Evolutionary conservation across 164 flowering plant species (phyloP).

Genomic region (Nymphaea thermarum): DNA sequence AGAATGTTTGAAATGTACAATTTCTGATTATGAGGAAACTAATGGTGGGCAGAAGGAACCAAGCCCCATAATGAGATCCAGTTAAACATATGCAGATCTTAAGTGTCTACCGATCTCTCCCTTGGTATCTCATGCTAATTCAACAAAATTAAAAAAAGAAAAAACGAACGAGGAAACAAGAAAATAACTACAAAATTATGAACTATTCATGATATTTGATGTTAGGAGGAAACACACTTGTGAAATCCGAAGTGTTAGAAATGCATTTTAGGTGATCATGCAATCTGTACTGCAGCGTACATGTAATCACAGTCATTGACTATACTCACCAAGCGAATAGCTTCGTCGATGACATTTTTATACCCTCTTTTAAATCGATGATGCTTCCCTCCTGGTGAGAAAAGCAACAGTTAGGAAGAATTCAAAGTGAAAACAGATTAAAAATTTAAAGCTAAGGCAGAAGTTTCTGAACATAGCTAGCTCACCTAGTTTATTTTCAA

Average conservation of each 20-base stretch:
- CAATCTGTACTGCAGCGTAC: neutral
- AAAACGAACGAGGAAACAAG: neutral
- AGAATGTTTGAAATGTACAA: too few species aligned
- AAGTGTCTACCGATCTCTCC: too few species aligned
- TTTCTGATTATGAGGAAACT: too few species aligned
- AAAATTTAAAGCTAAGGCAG: neutral
- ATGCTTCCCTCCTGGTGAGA: constrained; percentile 57
- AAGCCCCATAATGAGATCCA: too few species aligned
- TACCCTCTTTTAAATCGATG: constrained; percentile 96
- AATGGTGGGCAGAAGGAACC: too few species aligned
- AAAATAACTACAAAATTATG: neutral
- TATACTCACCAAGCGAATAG: constrained; percentile 76
- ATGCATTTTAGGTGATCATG: neutral
- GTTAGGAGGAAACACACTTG: too few species aligned
- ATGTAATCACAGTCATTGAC: neutral
- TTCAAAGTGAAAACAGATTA: constrained; percentile 1
- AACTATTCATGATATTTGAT: neutral
- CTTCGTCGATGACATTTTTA: constrained; percentile 98
- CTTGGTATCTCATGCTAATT: neutral
- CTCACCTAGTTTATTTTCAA: constrained; percentile 90
- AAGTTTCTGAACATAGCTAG: neutral
- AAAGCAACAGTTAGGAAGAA: constrained; percentile 8
- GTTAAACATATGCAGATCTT: too few species aligned
- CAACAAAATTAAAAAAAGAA: too few species aligned
- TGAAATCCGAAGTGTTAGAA: too few species aligned